Base-by-base conservation (phyloP, 768 basidiomycete genomes). In the Amanita phalloides region DNA sequence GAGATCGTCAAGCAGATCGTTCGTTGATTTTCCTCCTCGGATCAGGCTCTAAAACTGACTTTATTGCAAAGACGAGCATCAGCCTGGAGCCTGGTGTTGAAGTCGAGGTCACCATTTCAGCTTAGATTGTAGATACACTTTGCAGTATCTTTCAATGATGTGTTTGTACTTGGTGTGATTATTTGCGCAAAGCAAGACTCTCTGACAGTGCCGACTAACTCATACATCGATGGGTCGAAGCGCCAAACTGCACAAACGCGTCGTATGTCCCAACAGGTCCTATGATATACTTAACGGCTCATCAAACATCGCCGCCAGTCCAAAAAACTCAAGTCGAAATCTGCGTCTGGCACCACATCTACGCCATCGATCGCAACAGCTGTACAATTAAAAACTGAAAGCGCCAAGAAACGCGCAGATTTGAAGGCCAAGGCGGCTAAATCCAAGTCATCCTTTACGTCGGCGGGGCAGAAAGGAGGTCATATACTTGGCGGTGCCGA, bases 1-100 rank as follows among this genome's bases (percentile, higher is more conserved):
- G 96, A 98, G 74, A 88, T 97, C 60, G 96, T 99, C 75, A 99
- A 98, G 81, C 95, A 98, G 74, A 99, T 99, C 65, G 95, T 97
- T 60, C 65, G 91, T 75, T 13, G 37, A 20, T 33, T 26, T 7
- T 36, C 21, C 8, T 49, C 35, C 32, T 9, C 3, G 4, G 30
- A 4, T 13, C n/a, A 5, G 13, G 33, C 13, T 51, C 33, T 28
- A 36, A 52, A 37, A 14, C 41, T 41, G 52, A 50, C 44, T 28
- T 51, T 30, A 49, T 45, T 41, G 23, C 51, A 54, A 50, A 98
- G 94, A 98, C 95, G 55, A 90, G 87, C 70, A 97, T 98, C 75
- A 91, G 88, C 74, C 79, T 99, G 75, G 96, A 98, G 75, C 90
- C 95, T 58, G 95, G 95, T 72, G 95, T 98, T 57, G 96, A 99